These are phyloP conservation scores for Nemania bipapillata DNA, from an alignment of 2,329 filamentous ascomycete species.

Conservation along the genomic window DNA sequence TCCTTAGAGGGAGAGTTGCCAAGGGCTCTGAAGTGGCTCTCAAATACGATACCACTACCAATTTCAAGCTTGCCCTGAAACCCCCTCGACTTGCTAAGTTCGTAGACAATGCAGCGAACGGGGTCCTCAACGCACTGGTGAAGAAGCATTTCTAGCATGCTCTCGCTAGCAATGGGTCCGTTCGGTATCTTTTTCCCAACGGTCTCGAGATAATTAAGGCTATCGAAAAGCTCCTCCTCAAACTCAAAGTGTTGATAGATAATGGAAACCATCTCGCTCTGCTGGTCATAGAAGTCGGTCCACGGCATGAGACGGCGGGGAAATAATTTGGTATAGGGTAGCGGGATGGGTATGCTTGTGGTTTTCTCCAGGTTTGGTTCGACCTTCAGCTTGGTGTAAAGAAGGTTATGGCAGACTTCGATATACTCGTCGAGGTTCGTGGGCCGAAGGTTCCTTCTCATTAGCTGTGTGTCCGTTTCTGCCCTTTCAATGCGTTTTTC, in stretches of 20 bases:
- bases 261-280: constrained; percentile 38
- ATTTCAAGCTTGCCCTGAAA: constrained; percentile 36
- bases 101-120: constrained; percentile 48
- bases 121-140: constrained; percentile 49
- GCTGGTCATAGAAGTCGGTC: constrained; percentile 48
- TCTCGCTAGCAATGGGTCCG: constrained; percentile 46
- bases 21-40: constrained; percentile 48
- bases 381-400: constrained; percentile 46
- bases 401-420: constrained; percentile 44
- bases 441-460: constrained; percentile 14
- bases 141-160: constrained; percentile 48
- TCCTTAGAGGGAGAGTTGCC: constrained; percentile 43
- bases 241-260: constrained; percentile 42
- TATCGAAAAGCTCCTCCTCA: constrained; percentile 47
- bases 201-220: constrained; percentile 39
- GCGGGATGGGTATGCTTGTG: constrained; percentile 38
- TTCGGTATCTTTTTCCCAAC: constrained; percentile 42
- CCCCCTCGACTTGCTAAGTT: constrained; percentile 40
- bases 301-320: constrained; percentile 47
- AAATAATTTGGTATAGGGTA: constrained; percentile 48
- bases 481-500: too few species aligned
- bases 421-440: constrained; percentile 52
- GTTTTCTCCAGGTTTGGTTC: constrained; percentile 38
- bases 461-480: too few species aligned
- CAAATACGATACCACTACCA: constrained; percentile 50